Evolutionary conservation across 2,329 filamentous ascomycete genomes (phyloP).

Genomic region (Clarireedia paspali): DNA sequence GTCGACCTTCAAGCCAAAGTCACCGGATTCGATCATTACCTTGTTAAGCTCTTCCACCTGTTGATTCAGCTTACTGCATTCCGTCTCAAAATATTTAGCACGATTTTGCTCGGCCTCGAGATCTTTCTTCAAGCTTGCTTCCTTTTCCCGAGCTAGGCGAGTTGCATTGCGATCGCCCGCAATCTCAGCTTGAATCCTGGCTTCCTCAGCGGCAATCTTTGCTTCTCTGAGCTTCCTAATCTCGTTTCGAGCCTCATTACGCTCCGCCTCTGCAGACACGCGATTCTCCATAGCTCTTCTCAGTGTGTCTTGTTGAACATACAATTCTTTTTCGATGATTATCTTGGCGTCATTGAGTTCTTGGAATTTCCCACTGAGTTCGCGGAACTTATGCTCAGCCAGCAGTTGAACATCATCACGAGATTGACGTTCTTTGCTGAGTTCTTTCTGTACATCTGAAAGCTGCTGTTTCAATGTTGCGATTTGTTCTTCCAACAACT

Average conservation of each 20-base stretch:
- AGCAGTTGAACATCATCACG: slow-evolving; percentile 89
- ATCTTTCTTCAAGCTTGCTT: slow-evolving; percentile 69
- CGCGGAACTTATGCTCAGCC: slow-evolving; percentile 77
- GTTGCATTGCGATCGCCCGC: slow-evolving; percentile 74
- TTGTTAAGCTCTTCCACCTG: slow-evolving; percentile 83
- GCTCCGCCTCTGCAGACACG: slow-evolving; percentile 72
- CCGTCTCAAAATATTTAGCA: slow-evolving; percentile 70
- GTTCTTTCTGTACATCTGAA: slow-evolving; percentile 76
- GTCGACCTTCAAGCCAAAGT: slow-evolving; percentile 83
- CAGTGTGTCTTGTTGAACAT: slow-evolving; percentile 86
- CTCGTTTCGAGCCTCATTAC: slow-evolving; percentile 82
- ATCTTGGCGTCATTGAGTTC: slow-evolving; percentile 90
- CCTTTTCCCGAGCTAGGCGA: slow-evolving; percentile 69
- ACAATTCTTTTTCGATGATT: slow-evolving; percentile 95
- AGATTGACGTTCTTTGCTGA: slow-evolving; percentile 87
- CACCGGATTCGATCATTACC: slow-evolving; percentile 80
- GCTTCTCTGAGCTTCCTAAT: slow-evolving; percentile 75
- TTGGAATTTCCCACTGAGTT: slow-evolving; percentile 78
- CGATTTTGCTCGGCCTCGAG: slow-evolving; percentile 72
- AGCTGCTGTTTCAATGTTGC: slow-evolving; percentile 80
- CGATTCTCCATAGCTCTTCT: slow-evolving; percentile 79
- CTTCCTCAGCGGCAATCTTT: slow-evolving; percentile 79
- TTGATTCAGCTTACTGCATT: slow-evolving; percentile 66
- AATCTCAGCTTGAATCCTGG: slow-evolving; percentile 73
- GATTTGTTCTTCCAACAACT: slow-evolving; percentile 79